A percentile compares a stretch with the other conserved stretches of the same genome.
phyloP scores from a whole-genome alignment of 1,284 basidiomycete genomes.

The Grifola frondosa region DNA sequence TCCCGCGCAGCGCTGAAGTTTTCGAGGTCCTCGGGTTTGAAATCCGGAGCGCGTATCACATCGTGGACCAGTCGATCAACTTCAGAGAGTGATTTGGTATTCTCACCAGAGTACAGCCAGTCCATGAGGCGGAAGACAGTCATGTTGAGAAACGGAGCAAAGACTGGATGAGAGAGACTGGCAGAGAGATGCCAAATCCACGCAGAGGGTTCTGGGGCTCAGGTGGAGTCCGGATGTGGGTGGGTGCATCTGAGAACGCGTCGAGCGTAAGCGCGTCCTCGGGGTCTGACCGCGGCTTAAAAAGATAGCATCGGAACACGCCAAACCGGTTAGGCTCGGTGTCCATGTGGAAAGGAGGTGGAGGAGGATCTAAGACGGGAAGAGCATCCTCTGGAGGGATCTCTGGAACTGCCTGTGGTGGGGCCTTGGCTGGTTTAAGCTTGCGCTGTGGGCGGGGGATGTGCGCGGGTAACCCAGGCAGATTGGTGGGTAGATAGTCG shows the following conservation, averaged over 20 bases:
- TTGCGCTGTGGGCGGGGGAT: slow-evolving; percentile 1
- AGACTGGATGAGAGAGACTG: too few species aligned
- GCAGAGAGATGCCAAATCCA: too few species aligned
- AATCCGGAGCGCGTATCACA: slow-evolving; percentile 20
- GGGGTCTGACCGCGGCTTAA: slow-evolving; percentile 1
- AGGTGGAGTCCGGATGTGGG: neutral
- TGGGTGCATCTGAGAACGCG: neutral
- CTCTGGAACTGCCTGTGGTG: neutral
- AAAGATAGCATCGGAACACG: slow-evolving; percentile 6
- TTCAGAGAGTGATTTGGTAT: slow-evolving; percentile 15
- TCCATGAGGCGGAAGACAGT: slow-evolving; percentile 2
- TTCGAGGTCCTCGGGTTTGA: slow-evolving; percentile 11
- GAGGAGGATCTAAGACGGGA: neutral
- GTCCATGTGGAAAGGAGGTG: neutral
- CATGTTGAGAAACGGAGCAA: slow-evolving; percentile 9
- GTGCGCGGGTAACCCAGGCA: slow-evolving; percentile 7
- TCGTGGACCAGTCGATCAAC: slow-evolving; percentile 18
- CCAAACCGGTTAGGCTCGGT: slow-evolving; percentile 9
- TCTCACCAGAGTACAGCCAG: slow-evolving; percentile 12
- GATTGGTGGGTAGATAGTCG: slow-evolving; percentile 3
- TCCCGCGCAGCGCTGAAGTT: slow-evolving; percentile 17
- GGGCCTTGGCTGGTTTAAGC: neutral
- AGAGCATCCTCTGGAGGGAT: neutral
- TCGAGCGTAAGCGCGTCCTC: slow-evolving; percentile 3
- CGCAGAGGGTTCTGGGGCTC: neutral